phyloP scores from a whole-genome alignment of 345 rosid species.

The Eucalyptus dawsonii region DNA sequence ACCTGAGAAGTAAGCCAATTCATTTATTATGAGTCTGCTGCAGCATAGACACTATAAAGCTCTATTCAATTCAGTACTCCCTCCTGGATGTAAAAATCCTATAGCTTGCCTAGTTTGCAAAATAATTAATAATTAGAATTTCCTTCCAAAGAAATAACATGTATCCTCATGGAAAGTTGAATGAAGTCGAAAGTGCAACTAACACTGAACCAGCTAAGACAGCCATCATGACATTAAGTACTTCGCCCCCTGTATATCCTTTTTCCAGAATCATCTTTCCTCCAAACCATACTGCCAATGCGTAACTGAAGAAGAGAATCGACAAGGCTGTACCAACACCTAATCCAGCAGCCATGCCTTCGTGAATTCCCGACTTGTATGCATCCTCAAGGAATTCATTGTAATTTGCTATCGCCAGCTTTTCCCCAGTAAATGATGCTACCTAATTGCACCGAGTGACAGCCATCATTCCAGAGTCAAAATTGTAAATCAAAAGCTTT shows the following conservation, averaged over 20 bases:
- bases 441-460: slow-evolving; percentile 35
- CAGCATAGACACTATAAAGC: no score
- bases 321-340: slow-evolving; percentile 9
- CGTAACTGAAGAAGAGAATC: slow-evolving; percentile 8
- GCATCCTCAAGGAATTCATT: slow-evolving; percentile 11
- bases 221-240: slow-evolving; percentile 23
- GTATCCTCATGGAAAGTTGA: background rate
- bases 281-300: slow-evolving; percentile 30
- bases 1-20: no score
- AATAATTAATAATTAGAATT: background rate
- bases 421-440: slow-evolving; percentile 65
- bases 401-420: slow-evolving; percentile 7
- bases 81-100: background rate
- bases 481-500: background rate
- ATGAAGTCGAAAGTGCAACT: background rate
- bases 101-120: background rate
- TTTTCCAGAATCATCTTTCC: slow-evolving; percentile 25
- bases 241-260: slow-evolving; percentile 18
- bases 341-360: slow-evolving; percentile 16
- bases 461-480: background rate
- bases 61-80: no score
- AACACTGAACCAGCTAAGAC: slow-evolving; percentile 27
- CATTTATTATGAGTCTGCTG: no score
- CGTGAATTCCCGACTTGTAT: slow-evolving; percentile 8
- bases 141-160: background rate